phyloP scores from a whole-genome alignment of 2,329 filamentous ascomycete genomes.

The Arthrocladium fulminans region DNA sequence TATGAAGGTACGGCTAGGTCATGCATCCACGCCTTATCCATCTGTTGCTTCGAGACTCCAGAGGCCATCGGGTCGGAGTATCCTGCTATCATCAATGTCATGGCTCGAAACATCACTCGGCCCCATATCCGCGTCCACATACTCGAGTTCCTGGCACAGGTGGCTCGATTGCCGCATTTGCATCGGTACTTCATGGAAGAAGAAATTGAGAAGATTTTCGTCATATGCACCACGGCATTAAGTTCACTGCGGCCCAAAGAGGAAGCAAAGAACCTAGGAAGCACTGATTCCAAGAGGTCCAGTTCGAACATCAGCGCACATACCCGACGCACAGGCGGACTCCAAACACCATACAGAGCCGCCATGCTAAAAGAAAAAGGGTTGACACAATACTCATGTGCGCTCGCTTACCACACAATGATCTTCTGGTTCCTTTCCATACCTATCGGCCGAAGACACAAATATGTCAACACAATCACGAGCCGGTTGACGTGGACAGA shows the following conservation, averaged over 20 bases:
- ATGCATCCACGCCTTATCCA: constrained; percentile 88
- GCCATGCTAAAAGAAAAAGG: constrained; percentile 53
- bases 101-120: constrained; percentile 94
- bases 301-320: constrained; percentile 16
- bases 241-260: constrained; percentile 66
- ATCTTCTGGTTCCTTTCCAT: constrained; percentile 94
- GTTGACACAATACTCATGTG: constrained; percentile 86
- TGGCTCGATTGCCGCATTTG: constrained; percentile 74
- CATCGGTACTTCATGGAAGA: constrained; percentile 85
- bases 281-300: constrained; percentile 21
- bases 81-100: constrained; percentile 78
- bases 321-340: constrained; percentile 18
- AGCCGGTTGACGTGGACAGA: constrained; percentile 74
- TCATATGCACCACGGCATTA: constrained; percentile 86
- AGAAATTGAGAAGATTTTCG: constrained; percentile 89
- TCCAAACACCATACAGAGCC: constrained; percentile 21
- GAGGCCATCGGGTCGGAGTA: constrained; percentile 77
- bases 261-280: constrained; percentile 23
- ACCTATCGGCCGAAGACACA: constrained; percentile 72
- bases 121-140: constrained; percentile 88
- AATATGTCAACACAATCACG: constrained; percentile 82
- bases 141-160: constrained; percentile 82
- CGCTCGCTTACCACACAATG: constrained; percentile 88
- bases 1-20: constrained; percentile 82
- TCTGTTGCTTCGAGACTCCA: constrained; percentile 91